phyloP scores from a whole-genome alignment of 768 basidiomycete species.

The Kwoniella pini region DNA sequence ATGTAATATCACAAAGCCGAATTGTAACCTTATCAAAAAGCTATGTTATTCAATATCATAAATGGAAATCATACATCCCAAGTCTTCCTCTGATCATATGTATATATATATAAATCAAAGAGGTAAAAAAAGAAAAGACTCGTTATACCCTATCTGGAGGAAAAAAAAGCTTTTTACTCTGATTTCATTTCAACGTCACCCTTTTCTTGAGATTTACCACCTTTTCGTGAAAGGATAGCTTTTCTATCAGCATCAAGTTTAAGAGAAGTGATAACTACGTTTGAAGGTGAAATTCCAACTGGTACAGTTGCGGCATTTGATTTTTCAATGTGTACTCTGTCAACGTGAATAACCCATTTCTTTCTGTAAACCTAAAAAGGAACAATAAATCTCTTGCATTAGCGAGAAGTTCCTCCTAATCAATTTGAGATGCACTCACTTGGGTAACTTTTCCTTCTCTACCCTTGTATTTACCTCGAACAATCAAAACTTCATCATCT shows the following conservation, averaged over 20 bases:
- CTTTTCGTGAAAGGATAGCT: constrained; percentile 55
- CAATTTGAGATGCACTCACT: constrained; percentile 47
- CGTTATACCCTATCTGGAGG: background rate
- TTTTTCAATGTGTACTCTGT: constrained; percentile 96
- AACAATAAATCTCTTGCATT: background rate
- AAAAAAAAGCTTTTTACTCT: constrained; percentile 29
- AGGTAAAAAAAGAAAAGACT: too few species aligned
- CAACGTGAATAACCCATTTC: constrained; percentile 98
- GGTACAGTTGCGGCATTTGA: constrained; percentile 91
- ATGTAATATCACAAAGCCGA: too few species aligned
- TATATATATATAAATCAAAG: background rate
- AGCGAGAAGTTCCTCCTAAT: background rate
- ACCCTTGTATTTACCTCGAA: constrained; percentile 97
- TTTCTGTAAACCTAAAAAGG: constrained; percentile 83
- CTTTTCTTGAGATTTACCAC: constrained; percentile 41
- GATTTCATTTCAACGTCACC: constrained; percentile 54
- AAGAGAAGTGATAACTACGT: constrained; percentile 88
- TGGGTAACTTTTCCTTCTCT: constrained; percentile 94
- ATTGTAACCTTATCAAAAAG: too few species aligned
- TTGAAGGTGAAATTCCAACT: constrained; percentile 95
- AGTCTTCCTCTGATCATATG: background rate
- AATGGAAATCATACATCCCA: constrained; percentile 13
- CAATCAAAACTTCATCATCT: constrained; percentile 96
- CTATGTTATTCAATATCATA: constrained; percentile 10
- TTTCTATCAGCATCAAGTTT: constrained; percentile 61